A percentile compares a stretch with the other conserved stretches of the same genome.
Conservation (phyloP, 495 filamentous ascomycete genomes). For the Copromyces sp. region DNA sequence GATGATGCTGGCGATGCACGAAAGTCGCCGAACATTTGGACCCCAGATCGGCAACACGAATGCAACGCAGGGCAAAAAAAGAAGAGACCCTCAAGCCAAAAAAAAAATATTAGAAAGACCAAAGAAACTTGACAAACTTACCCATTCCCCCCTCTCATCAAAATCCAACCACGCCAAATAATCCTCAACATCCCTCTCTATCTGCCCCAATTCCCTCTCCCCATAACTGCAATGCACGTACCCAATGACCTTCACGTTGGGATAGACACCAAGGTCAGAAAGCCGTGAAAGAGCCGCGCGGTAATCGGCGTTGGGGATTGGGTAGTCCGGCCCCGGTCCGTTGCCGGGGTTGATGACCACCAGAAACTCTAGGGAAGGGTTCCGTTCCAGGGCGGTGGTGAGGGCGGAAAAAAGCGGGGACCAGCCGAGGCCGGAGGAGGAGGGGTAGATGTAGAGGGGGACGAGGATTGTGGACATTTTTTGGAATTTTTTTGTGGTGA, state of each 20-base stretch:
- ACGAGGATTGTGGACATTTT: constrained; percentile 27
- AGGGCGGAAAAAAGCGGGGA: constrained; percentile 31
- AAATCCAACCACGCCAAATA: background rate
- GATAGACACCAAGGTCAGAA: constrained; percentile 11
- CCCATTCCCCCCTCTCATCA: background rate
- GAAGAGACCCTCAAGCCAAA: too few species aligned
- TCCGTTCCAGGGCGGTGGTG: constrained; percentile 19
- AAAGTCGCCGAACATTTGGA: background rate
- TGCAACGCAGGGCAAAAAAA: background rate
- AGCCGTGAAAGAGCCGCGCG: constrained; percentile 37
- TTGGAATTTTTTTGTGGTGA: background rate
- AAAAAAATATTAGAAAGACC: background rate
- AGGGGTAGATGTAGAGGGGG: constrained; percentile 48
- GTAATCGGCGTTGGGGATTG: constrained; percentile 43
- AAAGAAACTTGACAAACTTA: background rate
- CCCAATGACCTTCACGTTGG: constrained; percentile 43
- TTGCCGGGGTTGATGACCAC: constrained; percentile 47
- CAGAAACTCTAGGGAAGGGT: constrained; percentile 38
- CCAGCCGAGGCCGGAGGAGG: constrained; percentile 33
- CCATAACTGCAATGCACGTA: constrained; percentile 46
- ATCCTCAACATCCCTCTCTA: constrained; percentile 24
- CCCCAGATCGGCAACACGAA: background rate
- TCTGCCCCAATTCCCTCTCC: constrained; percentile 28
- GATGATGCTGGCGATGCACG: background rate
- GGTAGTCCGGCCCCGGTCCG: constrained; percentile 36